Evolutionary conservation across 805 yeast species (phyloP), one percentile per base, ranked within the genome.

Genomic region (Metschnikowia henanensis): DNA sequence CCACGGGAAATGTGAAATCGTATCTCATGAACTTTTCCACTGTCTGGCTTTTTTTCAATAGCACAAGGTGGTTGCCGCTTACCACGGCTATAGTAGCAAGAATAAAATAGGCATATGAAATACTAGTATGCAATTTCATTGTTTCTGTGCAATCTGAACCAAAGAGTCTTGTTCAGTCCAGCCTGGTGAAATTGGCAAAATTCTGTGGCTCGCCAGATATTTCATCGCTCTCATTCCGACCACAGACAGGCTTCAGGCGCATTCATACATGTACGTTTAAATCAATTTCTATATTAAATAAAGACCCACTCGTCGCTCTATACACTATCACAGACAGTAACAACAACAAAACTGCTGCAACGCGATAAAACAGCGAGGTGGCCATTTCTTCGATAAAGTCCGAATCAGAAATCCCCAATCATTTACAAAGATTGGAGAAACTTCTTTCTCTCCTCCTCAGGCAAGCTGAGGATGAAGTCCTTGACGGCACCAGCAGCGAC

Each of bases 41-140:
- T 1, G 83, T 65, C 37, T 68, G 74, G 5, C 78, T 72, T 3
- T 70, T 62, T 50, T 76, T 79, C 46, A 82, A 68, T 15, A 80
- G 75, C 1, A 82, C 74, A 25, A 82, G 62, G 58, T 78, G 81
- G 29, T 32, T 37, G 15, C 50, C 41, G 18, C 35, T 32, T 10
- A 39, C 38, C 29, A 29, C 30, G 13, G 35, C 19, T 15, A 28
- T 15, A 18, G 40, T 19, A 30, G 48, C 46, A 4, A 43, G 31
- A 17, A 37, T 17, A 7, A 34, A 19, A 20, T 23, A 43, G 35
- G 35, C 37, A 20, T 26, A 34, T 5, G 36, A 38, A 28, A 43
- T 9, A 17, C 32, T 29, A 4, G 10, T 22, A 23, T n/a, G 16
- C 5, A 34, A 30, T 34, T 38, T 43, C 46, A 43, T 43, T n/a